Conservation (phyloP, 164 flowering plant species). For the Amborella trichopoda region DNA sequence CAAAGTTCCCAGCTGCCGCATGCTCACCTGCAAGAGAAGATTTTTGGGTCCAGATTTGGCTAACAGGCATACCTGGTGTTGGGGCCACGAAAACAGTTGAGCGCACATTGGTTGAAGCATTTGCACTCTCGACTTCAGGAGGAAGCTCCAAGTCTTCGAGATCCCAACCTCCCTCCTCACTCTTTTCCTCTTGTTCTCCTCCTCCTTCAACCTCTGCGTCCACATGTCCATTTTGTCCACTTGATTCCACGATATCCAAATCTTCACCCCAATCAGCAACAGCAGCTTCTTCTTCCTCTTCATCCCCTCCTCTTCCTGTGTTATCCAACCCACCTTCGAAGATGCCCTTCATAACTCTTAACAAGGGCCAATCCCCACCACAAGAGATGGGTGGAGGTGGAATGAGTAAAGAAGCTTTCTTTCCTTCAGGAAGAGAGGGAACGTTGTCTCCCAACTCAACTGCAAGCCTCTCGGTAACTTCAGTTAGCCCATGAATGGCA, state of each 20-base stretch:
- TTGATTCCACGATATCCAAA: conserved; percentile 56
- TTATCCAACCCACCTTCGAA: conserved; percentile 74
- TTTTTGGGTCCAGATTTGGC: conserved; percentile 74
- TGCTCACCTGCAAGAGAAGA: conserved; percentile 92
- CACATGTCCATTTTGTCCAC: conserved; percentile 51
- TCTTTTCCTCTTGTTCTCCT: conserved; percentile 46
- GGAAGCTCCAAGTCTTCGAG: conserved; percentile 63
- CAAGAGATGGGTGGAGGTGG: conserved; percentile 68
- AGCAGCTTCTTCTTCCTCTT: conserved; percentile 57
- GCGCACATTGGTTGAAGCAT: conserved; percentile 27
- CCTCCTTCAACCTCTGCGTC: conserved; percentile 30
- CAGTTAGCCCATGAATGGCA: conserved; percentile 61
- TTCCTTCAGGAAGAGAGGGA: conserved; percentile 45
- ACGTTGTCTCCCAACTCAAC: conserved; percentile 55
- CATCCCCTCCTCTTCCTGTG: conserved; percentile 25
- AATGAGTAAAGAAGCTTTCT: conserved; percentile 48
- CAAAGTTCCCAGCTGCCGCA: conserved; percentile 90
- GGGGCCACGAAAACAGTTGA: conserved; percentile 63
- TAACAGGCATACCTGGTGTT: conserved; percentile 70
- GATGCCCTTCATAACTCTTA: conserved; percentile 74
- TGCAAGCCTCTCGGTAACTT: conserved; percentile 54
- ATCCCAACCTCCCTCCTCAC: conserved; percentile 73
- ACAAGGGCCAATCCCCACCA: conserved; percentile 67
- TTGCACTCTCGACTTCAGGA: conserved; percentile 51
- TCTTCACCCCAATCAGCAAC: conserved; percentile 80